phyloP scores from a whole-genome alignment of 1,284 basidiomycete genomes.

The Sporisorium reilianum region DNA sequence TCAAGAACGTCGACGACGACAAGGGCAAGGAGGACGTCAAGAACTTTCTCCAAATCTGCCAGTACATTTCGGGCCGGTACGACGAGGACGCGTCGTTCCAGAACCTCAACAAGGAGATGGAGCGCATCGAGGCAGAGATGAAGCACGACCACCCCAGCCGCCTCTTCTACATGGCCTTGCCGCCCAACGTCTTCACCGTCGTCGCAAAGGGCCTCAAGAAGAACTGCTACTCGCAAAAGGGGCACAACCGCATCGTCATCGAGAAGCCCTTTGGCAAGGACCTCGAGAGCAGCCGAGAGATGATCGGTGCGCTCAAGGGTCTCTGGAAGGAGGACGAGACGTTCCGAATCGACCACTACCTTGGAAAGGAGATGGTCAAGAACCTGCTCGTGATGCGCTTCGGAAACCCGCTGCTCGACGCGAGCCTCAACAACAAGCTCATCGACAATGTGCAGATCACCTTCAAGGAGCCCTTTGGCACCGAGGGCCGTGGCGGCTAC shows the following conservation, averaged over 20 bases:
- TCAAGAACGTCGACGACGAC: slow-evolving; percentile 56
- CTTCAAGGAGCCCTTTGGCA: slow-evolving; percentile 70
- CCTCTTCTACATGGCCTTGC: slow-evolving; percentile 68
- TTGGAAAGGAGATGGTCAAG: slow-evolving; percentile 70
- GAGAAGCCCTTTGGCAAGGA: slow-evolving; percentile 69
- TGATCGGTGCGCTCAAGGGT: slow-evolving; percentile 66
- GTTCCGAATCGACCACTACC: slow-evolving; percentile 69
- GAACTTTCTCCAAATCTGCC: slow-evolving; percentile 61
- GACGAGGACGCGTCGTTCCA: slow-evolving; percentile 65
- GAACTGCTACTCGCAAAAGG: slow-evolving; percentile 64
- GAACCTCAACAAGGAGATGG: slow-evolving; percentile 60
- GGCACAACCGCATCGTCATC: slow-evolving; percentile 66
- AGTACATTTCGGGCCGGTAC: slow-evolving; percentile 67
- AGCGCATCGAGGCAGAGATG: slow-evolving; percentile 53
- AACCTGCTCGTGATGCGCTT: slow-evolving; percentile 68
- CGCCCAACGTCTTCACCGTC: slow-evolving; percentile 67
- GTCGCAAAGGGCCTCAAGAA: slow-evolving; percentile 65
- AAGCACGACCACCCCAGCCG: slow-evolving; percentile 54
- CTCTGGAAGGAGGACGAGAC: slow-evolving; percentile 69
- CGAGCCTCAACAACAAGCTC: slow-evolving; percentile 67
- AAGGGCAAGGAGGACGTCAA: slow-evolving; percentile 56
- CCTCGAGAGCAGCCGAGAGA: slow-evolving; percentile 64
- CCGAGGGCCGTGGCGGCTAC: slow-evolving; percentile 70
- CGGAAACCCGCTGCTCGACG: slow-evolving; percentile 66
- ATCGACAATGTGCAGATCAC: slow-evolving; percentile 70